Evolutionary conservation across 495 filamentous ascomycete species (phyloP).

Genomic region (Tuber indicum): DNA sequence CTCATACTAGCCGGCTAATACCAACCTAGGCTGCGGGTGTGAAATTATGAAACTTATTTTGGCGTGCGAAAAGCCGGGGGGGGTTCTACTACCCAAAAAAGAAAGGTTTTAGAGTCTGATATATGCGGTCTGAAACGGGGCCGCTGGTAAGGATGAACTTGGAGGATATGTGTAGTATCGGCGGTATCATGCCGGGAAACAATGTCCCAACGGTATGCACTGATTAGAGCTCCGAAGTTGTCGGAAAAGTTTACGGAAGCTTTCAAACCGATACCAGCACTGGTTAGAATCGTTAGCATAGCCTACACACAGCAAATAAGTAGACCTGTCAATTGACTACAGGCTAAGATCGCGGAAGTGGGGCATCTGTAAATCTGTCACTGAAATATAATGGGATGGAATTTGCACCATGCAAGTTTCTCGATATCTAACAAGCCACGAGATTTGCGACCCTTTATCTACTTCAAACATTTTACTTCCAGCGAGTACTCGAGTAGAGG

Average conservation of each 20-base stretch:
- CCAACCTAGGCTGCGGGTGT: background rate
- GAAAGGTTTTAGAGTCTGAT: background rate
- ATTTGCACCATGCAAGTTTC: background rate
- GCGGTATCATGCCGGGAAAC: background rate
- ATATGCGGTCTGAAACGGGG: background rate
- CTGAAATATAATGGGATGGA: background rate
- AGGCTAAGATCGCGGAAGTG: background rate
- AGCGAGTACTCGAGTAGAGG: background rate
- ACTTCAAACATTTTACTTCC: background rate
- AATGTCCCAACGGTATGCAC: background rate
- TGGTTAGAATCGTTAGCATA: background rate
- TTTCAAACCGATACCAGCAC: background rate
- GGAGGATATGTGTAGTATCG: background rate
- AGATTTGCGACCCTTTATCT: background rate
- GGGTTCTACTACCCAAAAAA: background rate
- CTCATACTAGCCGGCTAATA: background rate
- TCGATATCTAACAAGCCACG: background rate
- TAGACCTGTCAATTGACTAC: background rate
- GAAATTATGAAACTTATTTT: background rate
- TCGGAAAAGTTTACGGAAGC: background rate
- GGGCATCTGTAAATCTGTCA: background rate
- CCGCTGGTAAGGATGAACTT: background rate
- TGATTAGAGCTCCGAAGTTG: background rate
- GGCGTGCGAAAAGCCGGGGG: background rate
- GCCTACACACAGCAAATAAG: background rate